Conservation (phyloP, 495 filamentous ascomycete genomes). For the Penicillium mononematosum region DNA sequence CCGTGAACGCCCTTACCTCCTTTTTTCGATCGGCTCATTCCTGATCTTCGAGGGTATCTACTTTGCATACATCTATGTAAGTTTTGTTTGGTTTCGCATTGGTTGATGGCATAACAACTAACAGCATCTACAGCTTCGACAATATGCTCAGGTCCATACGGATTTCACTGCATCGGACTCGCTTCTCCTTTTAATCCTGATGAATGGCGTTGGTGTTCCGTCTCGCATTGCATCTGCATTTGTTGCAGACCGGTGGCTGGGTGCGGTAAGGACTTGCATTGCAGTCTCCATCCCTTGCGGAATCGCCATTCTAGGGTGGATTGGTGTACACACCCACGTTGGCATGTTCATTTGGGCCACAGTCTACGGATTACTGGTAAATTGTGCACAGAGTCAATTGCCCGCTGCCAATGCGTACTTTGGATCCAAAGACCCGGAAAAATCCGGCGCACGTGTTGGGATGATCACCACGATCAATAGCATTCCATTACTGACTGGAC, state of each 20-base stretch:
- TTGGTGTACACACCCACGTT: slow-evolving; percentile 8
- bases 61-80: slow-evolving; percentile 64
- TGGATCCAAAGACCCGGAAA: slow-evolving; percentile 11
- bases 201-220: slow-evolving; percentile 62
- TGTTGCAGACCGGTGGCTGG: slow-evolving; percentile 57
- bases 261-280: slow-evolving; percentile 41
- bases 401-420: slow-evolving; percentile 12
- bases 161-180: slow-evolving; percentile 37
- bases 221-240: slow-evolving; percentile 60
- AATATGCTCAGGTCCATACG: slow-evolving; percentile 7
- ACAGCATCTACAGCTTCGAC: neutral
- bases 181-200: slow-evolving; percentile 61
- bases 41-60: slow-evolving; percentile 59
- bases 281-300: slow-evolving; percentile 14
- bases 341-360: slow-evolving; percentile 13
- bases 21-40: slow-evolving; percentile 58
- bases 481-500: slow-evolving; percentile 10
- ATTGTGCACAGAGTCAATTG: slow-evolving; percentile 8
- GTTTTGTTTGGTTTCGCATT: slow-evolving; percentile 30
- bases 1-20: slow-evolving; percentile 54
- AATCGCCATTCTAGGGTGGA: slow-evolving; percentile 12
- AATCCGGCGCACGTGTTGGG: slow-evolving; percentile 9
- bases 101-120: slow-evolving; percentile 35
- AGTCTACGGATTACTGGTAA: slow-evolving; percentile 7
- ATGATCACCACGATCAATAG: slow-evolving; percentile 16